Base-by-base conservation (phyloP, 768 basidiomycete genomes). In the Termitomyces sp. region DNA sequence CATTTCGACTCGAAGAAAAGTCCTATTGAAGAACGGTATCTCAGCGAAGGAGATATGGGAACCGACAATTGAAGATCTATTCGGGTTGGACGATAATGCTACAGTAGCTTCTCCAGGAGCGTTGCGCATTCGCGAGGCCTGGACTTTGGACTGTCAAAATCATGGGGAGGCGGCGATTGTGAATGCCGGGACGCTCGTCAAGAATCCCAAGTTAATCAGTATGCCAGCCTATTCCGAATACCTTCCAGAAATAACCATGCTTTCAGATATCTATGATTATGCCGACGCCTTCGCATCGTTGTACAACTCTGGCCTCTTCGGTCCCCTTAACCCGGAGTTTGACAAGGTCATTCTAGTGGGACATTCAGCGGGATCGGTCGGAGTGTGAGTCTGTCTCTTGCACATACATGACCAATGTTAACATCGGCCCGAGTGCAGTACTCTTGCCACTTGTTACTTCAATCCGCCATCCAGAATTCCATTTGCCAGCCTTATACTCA, bases 11-110 rank as follows among this genome's bases (percentile, higher is more conserved):
- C 2, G 24, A 24, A 15, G 22, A 9, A 42, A 55, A 18, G 15
- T 55, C 24, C 11, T 28, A 7, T 20, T 55, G 38, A 40, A 28
- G 16, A 3, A 7, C 2, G 18, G 8, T 18, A n/a, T 28, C 22
- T 40, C 39, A 79, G 78, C 71, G 58, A 79, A 79, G 61, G 78
- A 79, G 61, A 72, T 63, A 1, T 79, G 77, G 78, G 77, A 79
- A 53, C 76, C 77, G 1, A 73, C 67, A 1, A 68, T 78, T 20
- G 68, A 74, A 20, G 69, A 69, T 40, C 55, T 78, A 3, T 76
- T 76, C 42, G 44, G 56, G 16, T 42, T 72, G 13, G 71, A 74
- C n/a, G 59, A 66, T 18, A 39, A 18, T 15, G 22, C 28, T 39
- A n/a, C 53, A 20, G 6, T 44, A 24, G 4, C 20, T 4, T 39